Evolutionary conservation across 177 flowering plant genomes (phyloP).

Genomic region (Vitis hybrid): DNA sequence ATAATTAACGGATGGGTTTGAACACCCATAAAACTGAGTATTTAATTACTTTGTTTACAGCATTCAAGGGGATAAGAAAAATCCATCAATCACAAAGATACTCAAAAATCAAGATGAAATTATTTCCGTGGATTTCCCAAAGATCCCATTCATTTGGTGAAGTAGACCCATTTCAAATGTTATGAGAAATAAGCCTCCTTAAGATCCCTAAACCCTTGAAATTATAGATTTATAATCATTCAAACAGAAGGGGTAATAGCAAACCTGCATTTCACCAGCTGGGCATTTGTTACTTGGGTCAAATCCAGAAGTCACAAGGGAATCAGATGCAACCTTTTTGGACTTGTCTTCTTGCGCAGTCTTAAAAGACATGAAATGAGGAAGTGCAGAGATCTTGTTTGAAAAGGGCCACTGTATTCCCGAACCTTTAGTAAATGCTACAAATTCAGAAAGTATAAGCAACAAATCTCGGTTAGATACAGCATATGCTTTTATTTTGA

Average conservation of each 20-base stretch:
- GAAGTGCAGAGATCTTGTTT: slow-evolving; percentile 53
- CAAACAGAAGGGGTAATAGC: not conserved
- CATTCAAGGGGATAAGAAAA: too few species aligned
- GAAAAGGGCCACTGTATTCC: slow-evolving; percentile 54
- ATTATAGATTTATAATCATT: not conserved
- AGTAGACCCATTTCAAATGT: too few species aligned
- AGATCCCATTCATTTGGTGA: too few species aligned
- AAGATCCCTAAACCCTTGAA: too few species aligned
- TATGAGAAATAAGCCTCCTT: too few species aligned
- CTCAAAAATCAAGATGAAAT: too few species aligned
- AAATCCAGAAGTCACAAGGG: slow-evolving; percentile 32
- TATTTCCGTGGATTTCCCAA: too few species aligned
- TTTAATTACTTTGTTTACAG: too few species aligned
- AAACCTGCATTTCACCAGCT: slow-evolving; percentile 45
- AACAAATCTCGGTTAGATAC: not conserved
- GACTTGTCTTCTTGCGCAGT: slow-evolving; percentile 50
- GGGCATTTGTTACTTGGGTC: slow-evolving; percentile 31
- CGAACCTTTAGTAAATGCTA: slow-evolving; percentile 28
- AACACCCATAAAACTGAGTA: not conserved
- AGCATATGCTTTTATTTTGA: not conserved
- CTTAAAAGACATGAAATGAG: slow-evolving; percentile 56
- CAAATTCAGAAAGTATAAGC: slow-evolving; percentile 2
- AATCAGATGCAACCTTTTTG: slow-evolving; percentile 37
- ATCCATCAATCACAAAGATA: too few species aligned
- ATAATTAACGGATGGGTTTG: not conserved